Evolutionary conservation across 192 early-diverging fungal genomes (phyloP).

Genomic region (Phycomyces blakesleeanus): DNA sequence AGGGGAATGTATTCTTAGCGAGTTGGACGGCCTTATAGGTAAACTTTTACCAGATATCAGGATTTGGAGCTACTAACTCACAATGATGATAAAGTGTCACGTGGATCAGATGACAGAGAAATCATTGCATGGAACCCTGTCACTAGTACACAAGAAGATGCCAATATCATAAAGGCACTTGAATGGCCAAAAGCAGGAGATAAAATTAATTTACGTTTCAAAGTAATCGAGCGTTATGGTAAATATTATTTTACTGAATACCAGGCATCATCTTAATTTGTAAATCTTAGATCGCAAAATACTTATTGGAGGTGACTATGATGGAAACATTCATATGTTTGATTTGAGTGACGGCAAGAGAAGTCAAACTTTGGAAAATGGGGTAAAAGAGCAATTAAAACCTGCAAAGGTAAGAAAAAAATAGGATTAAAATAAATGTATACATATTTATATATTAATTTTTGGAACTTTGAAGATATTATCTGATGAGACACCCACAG

Average conservation of each 20-base stretch:
- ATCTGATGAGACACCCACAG: conserved; percentile 3
- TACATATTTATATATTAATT: neutral
- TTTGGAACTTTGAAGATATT: conserved; percentile 4
- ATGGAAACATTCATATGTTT: conserved; percentile 26
- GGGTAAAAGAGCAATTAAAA: conserved; percentile 18
- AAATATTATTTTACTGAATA: neutral
- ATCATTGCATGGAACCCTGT: conserved; percentile 44
- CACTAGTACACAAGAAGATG: conserved; percentile 38
- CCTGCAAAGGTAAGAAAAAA: conserved; percentile 15
- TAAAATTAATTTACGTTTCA: conserved; percentile 12
- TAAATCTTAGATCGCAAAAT: conserved; percentile 14
- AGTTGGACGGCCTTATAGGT: neutral
- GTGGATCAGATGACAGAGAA: conserved; percentile 43
- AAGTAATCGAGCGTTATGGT: conserved; percentile 21
- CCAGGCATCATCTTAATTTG: neutral
- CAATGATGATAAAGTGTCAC: conserved; percentile 32
- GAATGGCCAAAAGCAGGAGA: conserved; percentile 32
- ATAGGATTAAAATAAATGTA: neutral
- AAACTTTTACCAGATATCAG: neutral
- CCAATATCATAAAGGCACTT: conserved; percentile 31
- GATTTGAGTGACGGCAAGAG: conserved; percentile 16
- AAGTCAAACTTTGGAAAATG: conserved; percentile 21
- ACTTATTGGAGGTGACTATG: conserved; percentile 25
- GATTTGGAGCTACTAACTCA: neutral
- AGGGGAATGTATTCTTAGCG: neutral